Base-by-base conservation (phyloP, 2,329 filamentous ascomycete genomes). In the Furcasterigmium furcatum region DNA sequence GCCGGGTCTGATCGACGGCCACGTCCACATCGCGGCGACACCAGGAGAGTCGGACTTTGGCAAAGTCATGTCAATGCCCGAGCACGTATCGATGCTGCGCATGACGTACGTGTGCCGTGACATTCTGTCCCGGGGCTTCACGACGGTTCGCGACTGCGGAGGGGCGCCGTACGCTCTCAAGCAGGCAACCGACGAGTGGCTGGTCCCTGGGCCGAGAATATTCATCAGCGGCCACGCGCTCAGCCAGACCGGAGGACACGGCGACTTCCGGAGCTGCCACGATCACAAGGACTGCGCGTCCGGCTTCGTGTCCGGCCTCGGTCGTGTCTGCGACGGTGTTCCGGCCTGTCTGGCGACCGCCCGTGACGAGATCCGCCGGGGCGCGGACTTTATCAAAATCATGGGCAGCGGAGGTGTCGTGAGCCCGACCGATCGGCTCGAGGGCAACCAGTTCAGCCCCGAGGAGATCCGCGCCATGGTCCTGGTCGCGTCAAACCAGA, bases 301-400 rank as follows among this genome's bases (percentile, higher is more conserved):
- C 50, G 69, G 71, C 2, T 70, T 72, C 9, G 38, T 47, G 1
- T 61, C 64, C 2, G 62, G 63, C 5, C 55, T 75, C 2, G 72
- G 72, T 3, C 61, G 71, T 4, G 61, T 81, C 2, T 71, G 68
- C 38, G 75, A 82, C 54, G 76, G 79, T 1, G 76, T 79, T 2
- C 65, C 75, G 0, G 73, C 76, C 36, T 82, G 79, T 49, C 63
- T 78, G 25, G 67, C 68, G n/a, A 71, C 64, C 12, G 70, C 72
- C 0, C 67, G 80, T 5, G 76, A 81, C 41, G 72, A 82, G 56
- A 56, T 84, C 1, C 67, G 79, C 6, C 65, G 61, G 10, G 79
- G 79, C 3, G 74, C 76, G 2, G 76, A 82, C 54, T 82, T 82
- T 53, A 72, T 84, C 58, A 84, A 83, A 58, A 77, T 84, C 51